These are phyloP conservation scores for Claviceps sp. DNA, from an alignment of 2,329 filamentous ascomycete genomes.

Conservation along the genomic window DNA sequence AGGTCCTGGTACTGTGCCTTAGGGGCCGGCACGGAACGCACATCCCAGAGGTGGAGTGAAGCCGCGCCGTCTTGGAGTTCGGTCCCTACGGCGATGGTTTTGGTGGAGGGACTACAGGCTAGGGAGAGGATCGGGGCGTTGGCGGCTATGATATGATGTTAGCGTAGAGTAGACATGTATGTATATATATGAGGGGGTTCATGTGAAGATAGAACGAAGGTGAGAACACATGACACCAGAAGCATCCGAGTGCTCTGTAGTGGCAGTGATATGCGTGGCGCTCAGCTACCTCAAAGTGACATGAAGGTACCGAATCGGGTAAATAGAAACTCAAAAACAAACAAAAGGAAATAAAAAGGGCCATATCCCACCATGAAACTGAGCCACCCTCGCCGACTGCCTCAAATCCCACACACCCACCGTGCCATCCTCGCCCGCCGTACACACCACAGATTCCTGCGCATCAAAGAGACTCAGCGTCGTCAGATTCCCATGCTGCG, in stretches of 20 bases:
- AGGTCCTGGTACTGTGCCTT: constrained; percentile 47
- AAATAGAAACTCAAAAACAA: neutral
- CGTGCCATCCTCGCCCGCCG: constrained; percentile 57
- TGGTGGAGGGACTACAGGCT: constrained; percentile 41
- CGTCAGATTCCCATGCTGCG: constrained; percentile 49
- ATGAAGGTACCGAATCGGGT: neutral
- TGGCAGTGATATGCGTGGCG: too few species aligned
- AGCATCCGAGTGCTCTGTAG: too few species aligned
- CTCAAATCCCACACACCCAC: constrained; percentile 55
- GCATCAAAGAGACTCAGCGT: constrained; percentile 44
- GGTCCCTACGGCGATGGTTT: constrained; percentile 57
- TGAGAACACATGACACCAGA: neutral
- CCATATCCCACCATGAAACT: constrained; percentile 27
- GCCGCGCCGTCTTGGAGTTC: constrained; percentile 54
- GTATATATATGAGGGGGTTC: too few species aligned
- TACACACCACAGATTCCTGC: constrained; percentile 43
- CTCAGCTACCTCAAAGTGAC: neutral
- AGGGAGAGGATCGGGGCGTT: constrained; percentile 48
- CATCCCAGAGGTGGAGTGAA: constrained; percentile 50
- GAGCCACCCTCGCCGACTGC: constrained; percentile 26
- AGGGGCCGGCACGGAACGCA: constrained; percentile 33
- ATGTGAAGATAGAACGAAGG: neutral
- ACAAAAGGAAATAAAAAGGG: constrained; percentile 13
- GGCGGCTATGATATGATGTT: constrained; percentile 21
- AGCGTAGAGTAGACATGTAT: constrained; percentile 4